Percentiles rank a stretch among this genome's conserved stretches.
Conservation (phyloP, 2,329 filamentous ascomycete genomes). For the Aspergillus awamori region DNA sequence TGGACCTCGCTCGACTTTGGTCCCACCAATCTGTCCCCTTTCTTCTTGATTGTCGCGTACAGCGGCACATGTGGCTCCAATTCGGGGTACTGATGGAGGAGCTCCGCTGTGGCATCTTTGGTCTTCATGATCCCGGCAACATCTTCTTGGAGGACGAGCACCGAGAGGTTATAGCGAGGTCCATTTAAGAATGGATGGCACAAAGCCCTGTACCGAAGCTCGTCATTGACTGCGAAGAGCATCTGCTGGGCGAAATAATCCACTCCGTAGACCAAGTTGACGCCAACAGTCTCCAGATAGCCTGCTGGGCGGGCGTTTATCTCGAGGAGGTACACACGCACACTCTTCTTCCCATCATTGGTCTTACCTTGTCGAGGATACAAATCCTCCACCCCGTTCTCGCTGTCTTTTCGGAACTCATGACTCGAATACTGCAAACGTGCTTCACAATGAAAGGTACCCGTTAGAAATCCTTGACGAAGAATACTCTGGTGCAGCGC, state of each 20-base stretch:
- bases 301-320: slow-evolving; percentile 13
- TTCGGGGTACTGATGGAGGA: too few species aligned
- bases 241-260: slow-evolving; percentile 10
- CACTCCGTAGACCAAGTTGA: slow-evolving; percentile 11
- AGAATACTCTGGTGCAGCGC: slow-evolving; percentile 1
- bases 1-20: too few species aligned
- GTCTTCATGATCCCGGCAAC: too few species aligned
- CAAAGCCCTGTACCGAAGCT: not conserved
- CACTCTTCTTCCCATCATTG: not conserved
- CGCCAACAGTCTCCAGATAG: not conserved
- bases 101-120: too few species aligned
- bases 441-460: slow-evolving; percentile 14
- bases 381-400: not conserved
- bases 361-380: not conserved
- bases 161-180: not conserved
- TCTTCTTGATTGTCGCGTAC: too few species aligned
- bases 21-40: too few species aligned
- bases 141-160: too few species aligned
- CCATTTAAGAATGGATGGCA: slow-evolving; percentile 2
- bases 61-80: too few species aligned
- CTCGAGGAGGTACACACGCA: slow-evolving; percentile 9
- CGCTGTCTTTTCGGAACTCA: not conserved
- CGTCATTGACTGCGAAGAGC: not conserved
- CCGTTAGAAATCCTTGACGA: not conserved
- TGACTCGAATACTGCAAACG: slow-evolving; percentile 10